These are phyloP conservation scores for Funneliformis geosporum DNA, from an alignment of 192 early-diverging fungal species.

Conservation along the genomic window DNA sequence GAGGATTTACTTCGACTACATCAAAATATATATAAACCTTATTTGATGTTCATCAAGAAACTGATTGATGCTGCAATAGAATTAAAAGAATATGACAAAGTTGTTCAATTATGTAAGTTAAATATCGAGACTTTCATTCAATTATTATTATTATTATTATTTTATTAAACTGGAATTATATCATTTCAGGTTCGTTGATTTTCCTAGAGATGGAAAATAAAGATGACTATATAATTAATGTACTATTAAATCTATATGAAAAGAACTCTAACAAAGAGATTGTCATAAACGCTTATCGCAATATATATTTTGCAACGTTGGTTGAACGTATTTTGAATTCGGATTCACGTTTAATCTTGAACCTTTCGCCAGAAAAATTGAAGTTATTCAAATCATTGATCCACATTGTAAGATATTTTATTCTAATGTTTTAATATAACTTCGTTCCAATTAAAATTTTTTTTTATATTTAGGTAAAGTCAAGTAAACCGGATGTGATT, in stretches of 20 bases:
- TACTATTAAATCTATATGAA: slow-evolving; percentile 16
- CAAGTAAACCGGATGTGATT: slow-evolving; percentile 21
- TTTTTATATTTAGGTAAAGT: slow-evolving; percentile 19
- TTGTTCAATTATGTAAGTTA: slow-evolving; percentile 28
- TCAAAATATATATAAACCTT: slow-evolving; percentile 24
- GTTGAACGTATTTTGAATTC: slow-evolving; percentile 32
- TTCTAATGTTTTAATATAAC: neutral
- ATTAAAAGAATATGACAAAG: slow-evolving; percentile 26
- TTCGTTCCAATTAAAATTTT: neutral
- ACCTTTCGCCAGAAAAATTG: neutral
- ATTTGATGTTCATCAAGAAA: slow-evolving; percentile 5
- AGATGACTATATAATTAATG: neutral
- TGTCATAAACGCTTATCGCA: neutral
- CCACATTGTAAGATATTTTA: slow-evolving; percentile 7
- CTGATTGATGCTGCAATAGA: neutral
- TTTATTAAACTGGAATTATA: neutral
- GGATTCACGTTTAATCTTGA: slow-evolving; percentile 6
- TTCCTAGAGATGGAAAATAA: slow-evolving; percentile 20
- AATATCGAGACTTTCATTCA: neutral
- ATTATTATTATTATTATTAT: neutral
- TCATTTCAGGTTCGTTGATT: slow-evolving; percentile 21
- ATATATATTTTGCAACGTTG: neutral
- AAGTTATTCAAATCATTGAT: slow-evolving; percentile 22
- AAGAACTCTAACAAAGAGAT: slow-evolving; percentile 5
- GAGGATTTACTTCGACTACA: slow-evolving; percentile 12